phyloP scores from a whole-genome alignment of 345 rosid species.

The Lepidium didymum region DNA sequence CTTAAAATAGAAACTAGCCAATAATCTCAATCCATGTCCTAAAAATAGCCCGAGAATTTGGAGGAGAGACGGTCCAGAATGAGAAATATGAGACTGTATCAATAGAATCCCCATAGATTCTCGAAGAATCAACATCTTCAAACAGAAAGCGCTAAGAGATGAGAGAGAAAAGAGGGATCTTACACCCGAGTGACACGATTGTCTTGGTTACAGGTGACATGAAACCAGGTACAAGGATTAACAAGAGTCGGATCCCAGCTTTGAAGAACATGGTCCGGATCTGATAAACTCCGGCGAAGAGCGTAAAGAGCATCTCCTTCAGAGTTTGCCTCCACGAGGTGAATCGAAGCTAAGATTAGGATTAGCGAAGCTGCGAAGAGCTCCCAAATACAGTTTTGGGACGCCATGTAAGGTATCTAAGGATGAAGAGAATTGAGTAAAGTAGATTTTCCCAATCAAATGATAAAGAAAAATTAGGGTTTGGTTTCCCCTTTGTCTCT shows the following conservation, averaged over 20 bases:
- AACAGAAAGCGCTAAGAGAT: neutral
- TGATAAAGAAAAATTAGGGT: conserved; percentile 13
- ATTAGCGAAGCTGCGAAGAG: conserved; percentile 23
- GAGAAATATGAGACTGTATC: neutral
- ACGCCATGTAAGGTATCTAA: conserved; percentile 38
- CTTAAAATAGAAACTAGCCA: neutral
- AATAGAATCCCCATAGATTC: conserved; percentile 6
- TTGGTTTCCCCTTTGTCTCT: neutral
- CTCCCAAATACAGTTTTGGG: conserved; percentile 31
- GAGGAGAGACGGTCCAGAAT: neutral
- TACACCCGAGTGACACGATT: conserved; percentile 92
- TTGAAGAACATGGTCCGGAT: conserved; percentile 84
- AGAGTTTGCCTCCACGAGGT: conserved; percentile 47
- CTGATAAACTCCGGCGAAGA: conserved; percentile 59
- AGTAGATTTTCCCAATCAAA: neutral
- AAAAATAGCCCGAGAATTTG: neutral
- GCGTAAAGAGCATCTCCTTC: conserved; percentile 90
- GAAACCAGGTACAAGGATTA: conserved; percentile 97
- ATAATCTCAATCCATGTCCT: neutral
- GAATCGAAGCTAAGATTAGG: conserved; percentile 27
- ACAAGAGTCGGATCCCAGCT: conserved; percentile 99
- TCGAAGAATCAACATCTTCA: neutral
- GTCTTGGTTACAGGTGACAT: conserved; percentile 83
- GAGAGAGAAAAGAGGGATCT: neutral
- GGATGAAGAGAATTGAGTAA: neutral